These are phyloP conservation scores for Anisodus acutangulus DNA, from an alignment of 257 asterid genomes.

Conservation along the genomic window DNA sequence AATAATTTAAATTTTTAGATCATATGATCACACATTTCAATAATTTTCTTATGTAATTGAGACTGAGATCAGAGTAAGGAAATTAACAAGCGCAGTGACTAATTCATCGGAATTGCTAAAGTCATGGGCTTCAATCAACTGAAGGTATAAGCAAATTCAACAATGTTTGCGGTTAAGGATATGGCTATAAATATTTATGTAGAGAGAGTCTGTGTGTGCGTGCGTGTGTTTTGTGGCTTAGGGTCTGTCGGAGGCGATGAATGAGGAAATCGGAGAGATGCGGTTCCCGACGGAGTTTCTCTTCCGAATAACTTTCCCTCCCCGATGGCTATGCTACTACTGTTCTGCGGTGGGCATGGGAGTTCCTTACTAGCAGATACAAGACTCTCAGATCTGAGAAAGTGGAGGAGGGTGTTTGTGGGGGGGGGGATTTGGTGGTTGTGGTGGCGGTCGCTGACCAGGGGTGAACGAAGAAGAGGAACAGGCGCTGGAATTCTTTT, in stretches of 20 bases:
- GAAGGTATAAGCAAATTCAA: slow-evolving; percentile 27
- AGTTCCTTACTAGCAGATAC: too few species aligned
- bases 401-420: too few species aligned
- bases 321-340: neutral
- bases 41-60: slow-evolving; percentile 27
- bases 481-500: too few species aligned
- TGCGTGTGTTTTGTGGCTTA: slow-evolving; percentile 29
- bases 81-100: slow-evolving; percentile 51
- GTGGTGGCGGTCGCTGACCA: too few species aligned
- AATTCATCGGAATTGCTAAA: slow-evolving; percentile 45
- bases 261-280: slow-evolving; percentile 12
- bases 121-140: slow-evolving; percentile 64
- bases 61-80: slow-evolving; percentile 55
- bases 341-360: too few species aligned
- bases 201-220: too few species aligned
- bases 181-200: neutral
- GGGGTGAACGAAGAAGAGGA: too few species aligned
- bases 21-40: too few species aligned
- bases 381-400: too few species aligned
- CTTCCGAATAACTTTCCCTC: slow-evolving; percentile 31
- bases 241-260: slow-evolving; percentile 48
- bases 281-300: neutral
- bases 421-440: too few species aligned
- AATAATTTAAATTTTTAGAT: too few species aligned
- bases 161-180: neutral